Evolutionary conservation across 192 early-diverging fungal species (phyloP), one percentile per base, ranked within the genome.

Genomic region (Coemansia asiatica): DNA sequence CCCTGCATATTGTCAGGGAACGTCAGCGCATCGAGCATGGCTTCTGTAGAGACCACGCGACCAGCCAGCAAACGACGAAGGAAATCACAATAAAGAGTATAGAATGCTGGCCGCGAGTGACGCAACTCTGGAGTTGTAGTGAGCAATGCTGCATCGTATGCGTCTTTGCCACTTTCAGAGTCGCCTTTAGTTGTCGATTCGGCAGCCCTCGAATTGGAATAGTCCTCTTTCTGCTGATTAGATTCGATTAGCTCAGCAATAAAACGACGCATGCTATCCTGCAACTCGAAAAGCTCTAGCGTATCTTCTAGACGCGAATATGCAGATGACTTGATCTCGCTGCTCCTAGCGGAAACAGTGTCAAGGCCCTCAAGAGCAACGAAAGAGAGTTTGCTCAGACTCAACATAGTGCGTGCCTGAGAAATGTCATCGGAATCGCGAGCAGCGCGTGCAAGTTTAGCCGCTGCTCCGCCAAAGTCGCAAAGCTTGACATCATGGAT

Each of bases 351-450:
- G 9, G n/a, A 13, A 6, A 31, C 10, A 0, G 40, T 25, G 0
- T 65, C 63, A 13, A 67, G 47, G n/a, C 60, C 28, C 29, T 70
- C 72, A 13, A 40, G 55, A 4, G 59, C 47, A 33, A 63, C 38
- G 56, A 75, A 69, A 1, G 79, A 70, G 10, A 81, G 74, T 63
- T 81, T 81, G 50, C 70, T 68, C 7, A 81, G 63, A 25, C 73
- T 75, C 22, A 81, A 69, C 74, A 81, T 62, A 1, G 62, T 75
- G 23, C 66, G 73, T 3, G 73, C 69, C 22, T 71, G 63, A 13
- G 48, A 58, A 18, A 68, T 64, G 4, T 69, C 73, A 1, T 46
- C 56, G 28, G 79, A 61, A 22, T 60, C 69, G 15, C 66, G 69
- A 31, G 69, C 79, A 5, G 74, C 74, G n/a, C 66, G 62, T 19